Percentiles rank a stretch among this genome's conserved stretches.
Conservation (phyloP, 2,329 filamentous ascomycete genomes). For the Zarea fungicola region DNA sequence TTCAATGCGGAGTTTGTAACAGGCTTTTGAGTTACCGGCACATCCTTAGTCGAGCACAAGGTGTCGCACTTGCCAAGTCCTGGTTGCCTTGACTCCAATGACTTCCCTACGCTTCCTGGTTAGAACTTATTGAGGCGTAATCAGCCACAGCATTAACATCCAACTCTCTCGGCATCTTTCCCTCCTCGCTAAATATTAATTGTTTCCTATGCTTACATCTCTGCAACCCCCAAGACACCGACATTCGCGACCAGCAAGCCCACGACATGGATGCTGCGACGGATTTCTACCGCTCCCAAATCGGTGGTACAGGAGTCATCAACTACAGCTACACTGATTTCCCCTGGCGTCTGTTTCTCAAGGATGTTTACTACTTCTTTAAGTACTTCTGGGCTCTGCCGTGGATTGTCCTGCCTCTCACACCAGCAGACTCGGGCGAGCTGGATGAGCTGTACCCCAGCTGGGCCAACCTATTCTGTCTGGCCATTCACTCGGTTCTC, state of each 20-base stretch:
- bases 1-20: too few species aligned
- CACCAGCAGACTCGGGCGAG: conserved; percentile 44
- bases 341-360: conserved; percentile 45
- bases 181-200: background rate
- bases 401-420: conserved; percentile 55
- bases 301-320: conserved; percentile 52
- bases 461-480: conserved; percentile 48
- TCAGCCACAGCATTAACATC: too few species aligned
- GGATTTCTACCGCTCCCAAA: conserved; percentile 53
- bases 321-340: conserved; percentile 57
- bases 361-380: conserved; percentile 53
- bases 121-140: too few species aligned
- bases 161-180: background rate
- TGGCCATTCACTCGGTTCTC: conserved; percentile 55
- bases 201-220: background rate
- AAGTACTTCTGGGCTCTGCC: conserved; percentile 52
- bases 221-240: background rate
- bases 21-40: too few species aligned
- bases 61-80: too few species aligned
- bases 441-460: conserved; percentile 63
- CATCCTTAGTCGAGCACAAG: too few species aligned
- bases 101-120: too few species aligned
- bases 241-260: background rate
- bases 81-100: too few species aligned
- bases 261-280: conserved; percentile 30